Conservation (phyloP, 768 basidiomycete species). For the Boletus coccyginus region DNA sequence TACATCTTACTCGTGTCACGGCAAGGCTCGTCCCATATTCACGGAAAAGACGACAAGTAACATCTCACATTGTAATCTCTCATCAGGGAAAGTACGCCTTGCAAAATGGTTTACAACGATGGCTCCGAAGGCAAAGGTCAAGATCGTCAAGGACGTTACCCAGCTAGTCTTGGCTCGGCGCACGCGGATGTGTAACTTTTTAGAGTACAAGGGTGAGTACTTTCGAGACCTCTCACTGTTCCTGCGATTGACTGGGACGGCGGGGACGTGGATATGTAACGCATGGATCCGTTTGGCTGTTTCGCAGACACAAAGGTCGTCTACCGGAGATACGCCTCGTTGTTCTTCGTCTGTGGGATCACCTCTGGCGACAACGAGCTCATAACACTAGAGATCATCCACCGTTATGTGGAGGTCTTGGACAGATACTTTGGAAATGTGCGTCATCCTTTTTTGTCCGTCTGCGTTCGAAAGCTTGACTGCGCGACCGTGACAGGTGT, state of each 20-base stretch:
- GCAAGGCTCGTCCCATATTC: conserved; percentile 58
- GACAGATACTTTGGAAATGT: conserved; percentile 55
- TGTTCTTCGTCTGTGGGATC: conserved; percentile 93
- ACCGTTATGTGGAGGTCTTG: conserved; percentile 91
- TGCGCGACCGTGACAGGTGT: conserved; percentile 49
- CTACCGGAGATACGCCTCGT: conserved; percentile 91
- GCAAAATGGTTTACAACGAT: conserved; percentile 96
- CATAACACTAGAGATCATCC: conserved; percentile 87
- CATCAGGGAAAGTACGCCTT: conserved; percentile 83
- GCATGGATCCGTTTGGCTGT: neutral
- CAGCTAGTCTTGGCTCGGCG: conserved; percentile 86
- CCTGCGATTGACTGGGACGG: neutral
- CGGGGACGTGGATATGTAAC: neutral
- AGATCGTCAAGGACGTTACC: conserved; percentile 95
- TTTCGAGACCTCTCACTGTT: too few relatives aligned
- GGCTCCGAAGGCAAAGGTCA: conserved; percentile 74
- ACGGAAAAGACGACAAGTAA: neutral
- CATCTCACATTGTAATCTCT: conserved; percentile 10
- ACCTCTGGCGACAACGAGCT: conserved; percentile 87
- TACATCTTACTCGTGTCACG: conserved; percentile 93
- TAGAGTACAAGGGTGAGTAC: conserved; percentile 89
- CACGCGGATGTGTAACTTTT: conserved; percentile 91
- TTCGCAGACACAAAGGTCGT: conserved; percentile 76
- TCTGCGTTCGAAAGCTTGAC: neutral
- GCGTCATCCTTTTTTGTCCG: conserved; percentile 9